Conservation (phyloP, 164 flowering plant species). For the Sextonia rubra region DNA sequence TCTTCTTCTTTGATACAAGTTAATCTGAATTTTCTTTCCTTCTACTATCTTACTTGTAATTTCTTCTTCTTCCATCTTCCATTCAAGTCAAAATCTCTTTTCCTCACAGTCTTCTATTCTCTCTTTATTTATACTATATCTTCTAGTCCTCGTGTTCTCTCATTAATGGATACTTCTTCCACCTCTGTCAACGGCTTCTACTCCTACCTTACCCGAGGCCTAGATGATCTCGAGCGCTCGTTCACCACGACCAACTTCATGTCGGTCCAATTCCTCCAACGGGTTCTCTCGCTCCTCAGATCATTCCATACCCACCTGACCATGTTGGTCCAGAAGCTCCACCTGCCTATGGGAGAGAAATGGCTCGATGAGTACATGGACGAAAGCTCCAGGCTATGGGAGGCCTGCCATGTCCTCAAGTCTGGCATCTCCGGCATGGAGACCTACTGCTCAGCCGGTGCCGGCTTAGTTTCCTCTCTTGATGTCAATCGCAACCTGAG, state of each 20-base stretch:
- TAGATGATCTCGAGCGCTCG: constrained; percentile 73
- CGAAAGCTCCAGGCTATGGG: constrained; percentile 93
- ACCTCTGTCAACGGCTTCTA: constrained; percentile 88
- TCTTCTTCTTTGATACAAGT: background rate
- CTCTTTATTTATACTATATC: background rate
- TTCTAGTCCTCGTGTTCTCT: background rate
- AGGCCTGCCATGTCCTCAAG: constrained; percentile 79
- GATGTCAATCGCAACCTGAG: constrained; percentile 47
- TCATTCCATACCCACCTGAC: constrained; percentile 75
- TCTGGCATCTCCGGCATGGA: constrained; percentile 75
- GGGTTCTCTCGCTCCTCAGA: constrained; percentile 70
- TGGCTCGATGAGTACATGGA: constrained; percentile 99
- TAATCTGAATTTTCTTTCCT: background rate
- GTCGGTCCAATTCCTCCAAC: constrained; percentile 83
- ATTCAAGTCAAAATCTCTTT: constrained; percentile 4
- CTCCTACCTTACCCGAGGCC: constrained; percentile 66
- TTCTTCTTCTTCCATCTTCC: background rate
- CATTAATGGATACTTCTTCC: constrained; percentile 64
- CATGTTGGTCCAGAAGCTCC: constrained; percentile 77
- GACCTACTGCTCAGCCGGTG: constrained; percentile 56
- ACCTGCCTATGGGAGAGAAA: constrained; percentile 81
- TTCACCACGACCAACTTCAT: constrained; percentile 65
- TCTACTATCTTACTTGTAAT: background rate
- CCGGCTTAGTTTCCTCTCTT: constrained; percentile 48
- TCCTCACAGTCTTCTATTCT: constrained; percentile 2